Evolutionary conservation across 768 basidiomycete species (phyloP).

Genomic region (Rossbeevera mucosa): DNA sequence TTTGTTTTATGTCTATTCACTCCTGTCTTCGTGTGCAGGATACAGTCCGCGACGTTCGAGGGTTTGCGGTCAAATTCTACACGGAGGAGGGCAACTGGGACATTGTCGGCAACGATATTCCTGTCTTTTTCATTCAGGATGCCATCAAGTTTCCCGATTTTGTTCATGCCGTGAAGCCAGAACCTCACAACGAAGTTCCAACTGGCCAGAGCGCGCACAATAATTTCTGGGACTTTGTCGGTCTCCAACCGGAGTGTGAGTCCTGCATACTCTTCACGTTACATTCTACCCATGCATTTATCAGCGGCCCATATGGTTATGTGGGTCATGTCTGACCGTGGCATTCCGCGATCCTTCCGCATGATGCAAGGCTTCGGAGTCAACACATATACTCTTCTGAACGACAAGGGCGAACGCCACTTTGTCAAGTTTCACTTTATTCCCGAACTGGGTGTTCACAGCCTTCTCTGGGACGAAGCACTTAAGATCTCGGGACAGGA

Average conservation of each 20-base stretch:
- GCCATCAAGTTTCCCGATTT: conserved; percentile 84
- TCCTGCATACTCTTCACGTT: neutral
- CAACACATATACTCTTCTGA: conserved; percentile 77
- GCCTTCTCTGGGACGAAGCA: conserved; percentile 86
- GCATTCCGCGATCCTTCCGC: conserved; percentile 77
- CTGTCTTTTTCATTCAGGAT: conserved; percentile 80
- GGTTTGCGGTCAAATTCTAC: conserved; percentile 82
- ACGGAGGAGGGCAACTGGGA: conserved; percentile 87
- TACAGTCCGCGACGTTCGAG: conserved; percentile 80
- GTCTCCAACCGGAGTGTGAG: conserved; percentile 61
- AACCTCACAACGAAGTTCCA: conserved; percentile 79
- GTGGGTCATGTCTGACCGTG: conserved; percentile 85
- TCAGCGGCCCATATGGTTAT: conserved; percentile 68
- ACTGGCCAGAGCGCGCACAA: conserved; percentile 70
- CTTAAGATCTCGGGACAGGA: conserved; percentile 80
- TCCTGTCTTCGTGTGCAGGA: conserved; percentile 37
- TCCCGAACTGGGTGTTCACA: conserved; percentile 79
- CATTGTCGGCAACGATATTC: conserved; percentile 79
- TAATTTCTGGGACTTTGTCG: conserved; percentile 85
- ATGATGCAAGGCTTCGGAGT: conserved; percentile 92
- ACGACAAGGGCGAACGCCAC: conserved; percentile 56
- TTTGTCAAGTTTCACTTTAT: conserved; percentile 91
- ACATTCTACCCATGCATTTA: conserved; percentile 15
- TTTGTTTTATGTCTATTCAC: neutral
- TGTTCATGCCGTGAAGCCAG: conserved; percentile 80